These are phyloP conservation scores for Calonectria pteridis DNA, from an alignment of 2,329 filamentous ascomycete genomes.

Conservation along the genomic window DNA sequence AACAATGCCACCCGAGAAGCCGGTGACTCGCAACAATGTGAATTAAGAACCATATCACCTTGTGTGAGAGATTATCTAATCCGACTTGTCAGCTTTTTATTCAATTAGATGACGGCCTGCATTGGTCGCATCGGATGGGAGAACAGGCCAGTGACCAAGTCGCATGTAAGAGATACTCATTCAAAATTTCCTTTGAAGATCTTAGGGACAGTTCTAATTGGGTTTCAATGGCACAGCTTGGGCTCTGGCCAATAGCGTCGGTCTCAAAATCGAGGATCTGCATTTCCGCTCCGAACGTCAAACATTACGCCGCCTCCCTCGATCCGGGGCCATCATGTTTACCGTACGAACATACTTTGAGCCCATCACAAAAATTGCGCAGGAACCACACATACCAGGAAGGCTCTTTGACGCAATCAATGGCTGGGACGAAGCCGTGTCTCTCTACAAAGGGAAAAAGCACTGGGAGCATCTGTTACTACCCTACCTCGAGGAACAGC, in stretches of 20 bases:
- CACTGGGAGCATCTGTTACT: conserved; percentile 32
- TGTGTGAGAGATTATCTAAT: neutral
- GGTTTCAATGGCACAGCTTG: conserved; percentile 13
- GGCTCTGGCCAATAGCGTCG: conserved; percentile 28
- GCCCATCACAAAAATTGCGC: conserved; percentile 24
- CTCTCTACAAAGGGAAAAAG: conserved; percentile 32
- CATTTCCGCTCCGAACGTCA: conserved; percentile 38
- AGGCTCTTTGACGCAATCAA: conserved; percentile 31
- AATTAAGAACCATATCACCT: fast-evolving
- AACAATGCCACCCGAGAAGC: conserved; percentile 31
- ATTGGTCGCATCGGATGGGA: conserved; percentile 38
- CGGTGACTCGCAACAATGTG: conserved; percentile 33
- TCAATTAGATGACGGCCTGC: conserved; percentile 35
- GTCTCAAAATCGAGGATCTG: conserved; percentile 26
- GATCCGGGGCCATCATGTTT: conserved; percentile 29
- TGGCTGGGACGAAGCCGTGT: conserved; percentile 32
- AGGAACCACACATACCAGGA: conserved; percentile 33
- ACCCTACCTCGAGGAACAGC: conserved; percentile 30
- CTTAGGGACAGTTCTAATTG: neutral
- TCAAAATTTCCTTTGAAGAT: fast-evolving
- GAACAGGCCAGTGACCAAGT: conserved; percentile 27
- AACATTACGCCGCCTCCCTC: conserved; percentile 31
- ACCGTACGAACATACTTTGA: conserved; percentile 36
- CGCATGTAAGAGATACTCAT: conserved; percentile 4
- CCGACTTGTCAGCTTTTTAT: conserved; percentile 30